Evolutionary conservation across 2,329 filamentous ascomycete species (phyloP), one percentile per base, ranked within the genome.

Genomic region (Cercospora zeae-maydis): DNA sequence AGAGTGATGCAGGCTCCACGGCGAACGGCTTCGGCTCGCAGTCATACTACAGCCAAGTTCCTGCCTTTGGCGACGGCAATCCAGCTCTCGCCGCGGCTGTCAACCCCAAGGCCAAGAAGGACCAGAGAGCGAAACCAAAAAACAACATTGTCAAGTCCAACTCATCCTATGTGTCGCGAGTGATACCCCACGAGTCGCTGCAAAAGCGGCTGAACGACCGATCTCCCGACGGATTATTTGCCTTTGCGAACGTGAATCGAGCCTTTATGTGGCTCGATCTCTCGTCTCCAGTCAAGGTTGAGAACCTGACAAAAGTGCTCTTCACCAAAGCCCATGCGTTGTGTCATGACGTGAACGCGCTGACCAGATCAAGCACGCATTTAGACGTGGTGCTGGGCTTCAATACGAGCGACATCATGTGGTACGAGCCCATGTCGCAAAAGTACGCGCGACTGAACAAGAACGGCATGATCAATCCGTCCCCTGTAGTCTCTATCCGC

Each of bases 81-180:
- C 84, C 88, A 6, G 83, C 91, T 27, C 81, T 98, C 31, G 80
- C 83, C 10, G 75, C 86, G 2, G 81, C 83, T 16, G 83, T 84
- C 57, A 81, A 83, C 31, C 92, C 91, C 71, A 74, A 64, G 83
- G 85, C 42, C 87, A 81, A 83, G 66, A 79, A 80, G 9, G 74
- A 81, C 24, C 97, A 97, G 81, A 85, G 87, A 75, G 86, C 88
- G 73, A 99, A 99, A 76, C 95, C 95, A 2, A 99, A 98, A 83
- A 98, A 93, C 78, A 98, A 96, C 76, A 95, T 99, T 76, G 88
- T 93, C 58, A 99, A 99, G 82, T 98, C 92, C 79, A 98, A 96
- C 77, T 99, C 95, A 9, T 96, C 93, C 0, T 99, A 97, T 74
- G 95, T 99, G 31, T 97, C 93, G n/a, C 83, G 95, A 59, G 93